Conservation (phyloP, 1,139 yeast species). For the Hanseniaspora gamundiae region DNA sequence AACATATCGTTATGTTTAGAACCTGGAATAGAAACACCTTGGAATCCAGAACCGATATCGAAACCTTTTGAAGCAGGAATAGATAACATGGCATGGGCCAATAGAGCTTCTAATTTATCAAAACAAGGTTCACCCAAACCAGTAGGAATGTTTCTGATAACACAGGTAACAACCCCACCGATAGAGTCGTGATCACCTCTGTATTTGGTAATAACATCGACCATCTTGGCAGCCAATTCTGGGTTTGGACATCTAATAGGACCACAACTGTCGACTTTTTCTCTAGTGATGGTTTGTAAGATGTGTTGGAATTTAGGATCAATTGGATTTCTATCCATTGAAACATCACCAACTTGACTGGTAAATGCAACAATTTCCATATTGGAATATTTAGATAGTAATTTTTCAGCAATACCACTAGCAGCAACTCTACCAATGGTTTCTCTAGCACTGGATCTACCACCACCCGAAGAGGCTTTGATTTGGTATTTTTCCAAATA, state of each 20-base stretch:
- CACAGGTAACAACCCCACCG: conserved; percentile 98
- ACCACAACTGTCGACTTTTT: conserved; percentile 73
- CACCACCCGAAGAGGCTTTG: conserved; percentile 94
- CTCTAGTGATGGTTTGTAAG: conserved; percentile 70
- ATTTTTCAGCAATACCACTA: conserved; percentile 95
- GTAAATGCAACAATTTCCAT: conserved; percentile 97
- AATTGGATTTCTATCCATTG: conserved; percentile 63
- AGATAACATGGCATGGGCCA: conserved; percentile 96
- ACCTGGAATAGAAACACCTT: conserved; percentile 83
- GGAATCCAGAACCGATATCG: conserved; percentile 92
- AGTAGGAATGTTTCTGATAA: conserved; percentile 79
- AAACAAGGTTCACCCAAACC: conserved; percentile 97
- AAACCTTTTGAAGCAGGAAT: conserved; percentile 97
- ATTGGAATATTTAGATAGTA: conserved; percentile 58
- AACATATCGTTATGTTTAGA: conserved; percentile 90
- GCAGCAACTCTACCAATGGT: conserved; percentile 98
- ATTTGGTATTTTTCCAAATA: conserved; percentile 82
- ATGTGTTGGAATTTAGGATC: conserved; percentile 52
- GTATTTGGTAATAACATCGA: conserved; percentile 72
- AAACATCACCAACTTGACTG: conserved; percentile 70
- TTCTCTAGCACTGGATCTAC: conserved; percentile 93
- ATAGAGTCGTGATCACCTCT: conserved; percentile 85
- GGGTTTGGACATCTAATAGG: conserved; percentile 92
- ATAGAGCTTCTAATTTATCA: conserved; percentile 85
- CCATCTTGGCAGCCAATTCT: conserved; percentile 63